Base-by-base conservation (phyloP, 805 yeast genomes). In the Maudiozyma pseudohumilis region DNA sequence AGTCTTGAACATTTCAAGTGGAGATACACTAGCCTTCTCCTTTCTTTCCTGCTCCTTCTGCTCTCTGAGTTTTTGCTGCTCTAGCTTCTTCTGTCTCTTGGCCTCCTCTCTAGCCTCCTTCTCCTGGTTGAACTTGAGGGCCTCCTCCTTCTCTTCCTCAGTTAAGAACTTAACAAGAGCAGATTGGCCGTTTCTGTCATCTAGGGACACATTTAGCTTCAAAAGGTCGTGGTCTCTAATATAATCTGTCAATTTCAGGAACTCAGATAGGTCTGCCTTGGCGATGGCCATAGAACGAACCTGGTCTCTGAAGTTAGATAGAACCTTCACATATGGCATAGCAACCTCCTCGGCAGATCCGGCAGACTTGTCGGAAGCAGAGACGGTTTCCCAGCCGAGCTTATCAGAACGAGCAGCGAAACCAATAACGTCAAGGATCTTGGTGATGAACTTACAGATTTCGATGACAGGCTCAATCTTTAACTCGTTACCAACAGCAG, bases 101-200 rank as follows among this genome's bases (percentile, higher is more conserved):
- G 44, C 40, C 37, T 40, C 41, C 20, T 50, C 55, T 24, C 77
- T 75, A 43, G 72, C 75, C 34, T 66, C 72, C 49, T 72, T 72
- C 47, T 75, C 75, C 44, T 69, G 66, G 44, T 81, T 81, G 32
- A 64, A 56, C 22, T 57, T 57, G 11, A 81, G 50, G 30, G 84
- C 66, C 41, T 80, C 89, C 27, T 65, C 68, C 55, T 74, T 75
- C 56, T 89, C 97, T 23, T 67, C 70, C 6, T 65, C 73, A 37
- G 73, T 77, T 45, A 92, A 66, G 49, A 89, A 81, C 60, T 92
- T 92, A 32, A 92, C 71, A 42, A 92, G 69, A 0, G 96, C 88
- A n/a, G 77, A 70, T 49, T 72, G 75, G 3, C 80, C 87, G 42
- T 72, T 80, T 52, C 96, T 76, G 61, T 92, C 98, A 56, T 89